Conservation (phyloP, 1,284 basidiomycete species). For the Meripilus lineatus region DNA sequence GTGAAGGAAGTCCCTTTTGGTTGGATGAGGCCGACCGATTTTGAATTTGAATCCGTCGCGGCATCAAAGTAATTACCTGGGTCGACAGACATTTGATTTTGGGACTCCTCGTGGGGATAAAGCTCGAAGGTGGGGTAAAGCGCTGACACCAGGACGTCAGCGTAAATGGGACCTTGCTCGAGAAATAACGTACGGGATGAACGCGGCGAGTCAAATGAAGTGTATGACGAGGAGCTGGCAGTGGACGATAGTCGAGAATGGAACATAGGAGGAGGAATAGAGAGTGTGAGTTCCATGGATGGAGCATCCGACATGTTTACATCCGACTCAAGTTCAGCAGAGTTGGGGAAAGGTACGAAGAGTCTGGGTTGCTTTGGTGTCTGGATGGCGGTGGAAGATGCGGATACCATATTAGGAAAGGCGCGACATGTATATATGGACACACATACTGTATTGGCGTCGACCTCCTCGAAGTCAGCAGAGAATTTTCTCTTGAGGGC, state of each 20-base stretch:
- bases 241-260: constrained; percentile 65
- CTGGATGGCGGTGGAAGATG: constrained; percentile 25
- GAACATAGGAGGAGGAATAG: constrained; percentile 43
- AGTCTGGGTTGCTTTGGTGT: constrained; percentile 66
- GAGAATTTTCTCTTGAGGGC: constrained; percentile 71
- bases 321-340: constrained; percentile 50
- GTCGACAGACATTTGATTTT: constrained; percentile 43
- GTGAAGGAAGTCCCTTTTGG: constrained; percentile 50
- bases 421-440: constrained; percentile 21
- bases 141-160: constrained; percentile 37
- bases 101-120: constrained; percentile 46
- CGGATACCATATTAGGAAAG: constrained; percentile 18
- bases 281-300: constrained; percentile 45
- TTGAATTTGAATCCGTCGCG: constrained; percentile 28
- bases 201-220: constrained; percentile 36
- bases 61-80: constrained; percentile 43
- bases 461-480: constrained; percentile 44
- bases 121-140: constrained; percentile 60
- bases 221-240: constrained; percentile 54
- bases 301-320: constrained; percentile 59
- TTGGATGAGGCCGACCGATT: constrained; percentile 58
- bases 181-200: constrained; percentile 32
- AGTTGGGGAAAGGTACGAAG: constrained; percentile 65
- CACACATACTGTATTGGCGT: constrained; percentile 24
- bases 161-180: too few species aligned